A percentile compares a stretch with the other conserved stretches of the same genome.
Evolutionary conservation across 1,284 basidiomycete genomes (phyloP).

Genomic region (Cryptococcus sp.): DNA sequence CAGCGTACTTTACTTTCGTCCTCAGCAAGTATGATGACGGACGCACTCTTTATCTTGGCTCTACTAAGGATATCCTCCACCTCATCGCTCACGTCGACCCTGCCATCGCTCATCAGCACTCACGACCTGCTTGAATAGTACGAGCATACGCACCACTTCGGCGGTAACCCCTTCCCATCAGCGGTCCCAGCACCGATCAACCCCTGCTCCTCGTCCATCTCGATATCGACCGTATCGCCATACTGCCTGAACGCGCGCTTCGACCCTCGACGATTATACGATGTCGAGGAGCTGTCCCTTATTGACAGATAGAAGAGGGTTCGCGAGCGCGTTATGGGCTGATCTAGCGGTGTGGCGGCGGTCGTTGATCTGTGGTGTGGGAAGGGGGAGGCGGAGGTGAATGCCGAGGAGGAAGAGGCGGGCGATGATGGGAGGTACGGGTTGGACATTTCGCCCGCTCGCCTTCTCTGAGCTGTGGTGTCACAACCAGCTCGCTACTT

Average conservation of each 20-base stretch:
- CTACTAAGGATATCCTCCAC: slow-evolving; percentile 75
- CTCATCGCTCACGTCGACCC: slow-evolving; percentile 88
- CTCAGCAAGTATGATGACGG: background rate
- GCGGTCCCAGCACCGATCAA: slow-evolving; percentile 63
- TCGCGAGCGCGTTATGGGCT: slow-evolving; percentile 70
- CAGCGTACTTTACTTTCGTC: background rate
- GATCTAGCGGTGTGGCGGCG: slow-evolving; percentile 5
- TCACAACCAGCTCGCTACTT: too few species aligned
- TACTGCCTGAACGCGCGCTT: slow-evolving; percentile 48
- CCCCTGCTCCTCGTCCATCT: slow-evolving; percentile 66
- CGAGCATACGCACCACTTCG: slow-evolving; percentile 63
- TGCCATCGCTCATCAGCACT: slow-evolving; percentile 49
- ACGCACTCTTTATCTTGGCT: slow-evolving; percentile 75
- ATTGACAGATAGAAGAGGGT: slow-evolving; percentile 95
- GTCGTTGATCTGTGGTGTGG: slow-evolving; percentile 4
- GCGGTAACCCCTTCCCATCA: slow-evolving; percentile 64
- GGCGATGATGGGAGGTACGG: slow-evolving; percentile 21
- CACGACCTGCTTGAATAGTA: background rate
- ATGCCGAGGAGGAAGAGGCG: slow-evolving; percentile 14
- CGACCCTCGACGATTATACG: slow-evolving; percentile 17
- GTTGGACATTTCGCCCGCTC: slow-evolving; percentile 16
- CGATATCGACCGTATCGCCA: slow-evolving; percentile 53
- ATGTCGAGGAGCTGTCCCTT: slow-evolving; percentile 68
- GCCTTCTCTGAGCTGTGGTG: too few species aligned
- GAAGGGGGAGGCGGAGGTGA: slow-evolving; percentile 8